Base-by-base conservation (phyloP, 257 asterid species). In the Nicotiana noctiflora region DNA sequence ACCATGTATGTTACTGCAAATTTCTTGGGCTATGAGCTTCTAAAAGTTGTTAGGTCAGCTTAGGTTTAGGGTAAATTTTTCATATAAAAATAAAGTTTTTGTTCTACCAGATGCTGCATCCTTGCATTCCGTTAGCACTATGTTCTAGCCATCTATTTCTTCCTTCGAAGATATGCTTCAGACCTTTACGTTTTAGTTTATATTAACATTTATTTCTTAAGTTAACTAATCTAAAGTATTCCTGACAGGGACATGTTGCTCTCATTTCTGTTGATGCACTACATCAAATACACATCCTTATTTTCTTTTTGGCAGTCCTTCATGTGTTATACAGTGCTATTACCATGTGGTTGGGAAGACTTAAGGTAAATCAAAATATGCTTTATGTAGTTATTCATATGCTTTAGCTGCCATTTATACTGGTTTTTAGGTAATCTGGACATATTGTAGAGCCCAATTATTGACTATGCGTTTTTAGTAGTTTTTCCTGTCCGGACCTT, bases 221-320 rank as follows among this genome's bases (percentile, higher is more conserved):
- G 67, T 64, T 23, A 31, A 49, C 80, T 74, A 51, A 82, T 81
- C 62, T 81, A 59, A 49, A 49, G 56, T 19, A 77, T 78, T 82
- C 82, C 79, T 66, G n/a, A 55, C 91, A 94, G 98, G 98, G 91
- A 44, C 44, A 37, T 2, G 91, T 85, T 37, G 51, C 93, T 4
- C 92, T 94, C 52, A 87, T 93, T 79, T 80, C 97, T 40, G 93
- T 92, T 76, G 90, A 92, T 75, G 96, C 92, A 80, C 88, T 95
- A 79, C 99, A 95, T 86, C 97, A 94, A 89, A 83, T 95, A 80
- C 99, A 95, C 89, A 92, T 95, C 75, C 97, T 95, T 68, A 88
- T 95, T 79, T 94, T 95, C 94, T 95, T 93, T 85, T 87, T 95
- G 85, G 98, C 99, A 23, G 93, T 92, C 80, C 78, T 95, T 27